Base-by-base conservation (phyloP, 2,329 filamentous ascomycete species). In the Venturia pyrina region DNA sequence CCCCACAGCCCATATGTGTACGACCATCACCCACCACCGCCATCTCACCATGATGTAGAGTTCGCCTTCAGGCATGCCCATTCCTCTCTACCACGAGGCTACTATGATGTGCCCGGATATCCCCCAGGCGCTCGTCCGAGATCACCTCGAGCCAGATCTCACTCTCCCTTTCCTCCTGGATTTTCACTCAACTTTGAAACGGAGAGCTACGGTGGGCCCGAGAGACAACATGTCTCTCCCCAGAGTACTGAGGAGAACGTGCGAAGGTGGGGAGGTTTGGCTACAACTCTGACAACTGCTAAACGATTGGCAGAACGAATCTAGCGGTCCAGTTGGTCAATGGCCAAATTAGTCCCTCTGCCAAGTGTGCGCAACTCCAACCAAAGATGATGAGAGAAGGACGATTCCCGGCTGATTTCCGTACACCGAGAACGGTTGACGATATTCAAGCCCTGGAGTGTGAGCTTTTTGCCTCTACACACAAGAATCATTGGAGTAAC, bases 311-410 rank as follows among this genome's bases (percentile, higher is more conserved):
- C 13, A 72, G 70, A 64, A 71, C 70, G n/a, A 72, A 71, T 59
- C 69, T 71, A 43, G 66, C 70, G 53, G 70, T 70, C 11, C 70
- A 71, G 28, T 67, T 73, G 28, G 70, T 71, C 28, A 76, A 76
- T 65, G 68, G 70, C 32, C 66, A 71, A 21, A 70, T 75, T 63
- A 66, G 65, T 19, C 66, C 64, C 44, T 63, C 66, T 0, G 67
- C 70, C 37, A 66, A 63, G 53, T 71, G 71, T 62, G 70, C 69
- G 10, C 71, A 74, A 40, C 48, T 77, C 24, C 73, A 76, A 61
- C 75, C 75, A 1, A 75, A 73, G 69, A 71, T 75, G 69, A 69
- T 70, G 43, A 44, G 46, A 5, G 70, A 73, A 46, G 72, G 72
- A 3, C 67, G 68, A n/a, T 76, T 74, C 59, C 75, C 75, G 8